These are phyloP conservation scores for Candida golubevii DNA, from an alignment of 805 yeast genomes.

Conservation along the genomic window DNA sequence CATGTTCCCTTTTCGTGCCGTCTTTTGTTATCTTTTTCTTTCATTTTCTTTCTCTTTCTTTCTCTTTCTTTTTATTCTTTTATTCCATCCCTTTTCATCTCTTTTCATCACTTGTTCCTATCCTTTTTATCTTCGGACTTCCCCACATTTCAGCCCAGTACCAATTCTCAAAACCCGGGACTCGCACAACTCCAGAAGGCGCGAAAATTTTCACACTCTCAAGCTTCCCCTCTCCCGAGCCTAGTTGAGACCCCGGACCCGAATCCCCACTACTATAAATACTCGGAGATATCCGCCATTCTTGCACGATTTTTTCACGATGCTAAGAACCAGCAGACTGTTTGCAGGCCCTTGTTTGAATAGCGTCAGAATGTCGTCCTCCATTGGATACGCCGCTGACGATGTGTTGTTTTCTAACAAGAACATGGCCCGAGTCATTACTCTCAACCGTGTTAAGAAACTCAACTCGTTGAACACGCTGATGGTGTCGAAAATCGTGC, in stretches of 20 bases:
- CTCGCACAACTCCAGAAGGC: not conserved
- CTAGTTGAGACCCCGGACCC: conserved; percentile 3
- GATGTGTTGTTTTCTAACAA: conserved; percentile 63
- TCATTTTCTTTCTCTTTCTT: too few species aligned
- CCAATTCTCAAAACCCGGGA: too few species aligned
- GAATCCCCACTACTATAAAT: conserved; percentile 7
- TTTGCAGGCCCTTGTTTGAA: not conserved
- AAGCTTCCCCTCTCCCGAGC: conserved; percentile 9
- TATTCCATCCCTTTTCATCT: too few species aligned
- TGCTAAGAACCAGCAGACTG: conserved; percentile 12
- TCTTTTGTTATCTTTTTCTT: too few species aligned
- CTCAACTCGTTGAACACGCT: conserved; percentile 77
- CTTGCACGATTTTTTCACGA: conserved; percentile 5
- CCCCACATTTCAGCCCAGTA: too few species aligned
- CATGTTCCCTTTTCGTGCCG: too few species aligned
- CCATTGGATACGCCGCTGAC: conserved; percentile 26
- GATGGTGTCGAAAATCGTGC: conserved; percentile 70
- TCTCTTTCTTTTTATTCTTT: too few species aligned
- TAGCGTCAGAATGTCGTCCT: conserved; percentile 19
- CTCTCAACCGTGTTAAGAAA: conserved; percentile 75
- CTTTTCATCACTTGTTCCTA: too few species aligned
- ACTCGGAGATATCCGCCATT: conserved; percentile 5
- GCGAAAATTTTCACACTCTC: conserved; percentile 15
- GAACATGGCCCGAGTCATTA: conserved; percentile 65
- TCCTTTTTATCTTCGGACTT: too few species aligned